Percentiles rank a stretch among this genome's conserved stretches.
phyloP scores from a whole-genome alignment of 2,329 filamentous ascomycete genomes.

The Sclerotinia minor region DNA sequence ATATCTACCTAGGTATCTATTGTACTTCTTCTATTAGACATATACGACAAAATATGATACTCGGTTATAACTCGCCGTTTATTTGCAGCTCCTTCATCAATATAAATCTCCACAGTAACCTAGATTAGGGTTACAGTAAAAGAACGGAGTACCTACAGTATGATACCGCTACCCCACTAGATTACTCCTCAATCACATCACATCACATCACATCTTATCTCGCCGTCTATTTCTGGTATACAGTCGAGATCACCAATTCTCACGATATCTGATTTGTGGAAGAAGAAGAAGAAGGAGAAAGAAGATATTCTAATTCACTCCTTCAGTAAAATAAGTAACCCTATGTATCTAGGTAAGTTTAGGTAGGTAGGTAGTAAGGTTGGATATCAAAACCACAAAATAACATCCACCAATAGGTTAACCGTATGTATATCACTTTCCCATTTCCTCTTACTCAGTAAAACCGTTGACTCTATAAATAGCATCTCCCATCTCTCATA shows the following conservation, averaged over 20 bases:
- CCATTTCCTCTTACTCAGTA: not conserved
- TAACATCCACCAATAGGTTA: not conserved
- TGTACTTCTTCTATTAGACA: not conserved
- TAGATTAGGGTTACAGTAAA: too few relatives aligned
- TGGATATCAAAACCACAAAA: not conserved
- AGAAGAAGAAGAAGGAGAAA: not conserved
- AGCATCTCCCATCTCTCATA: not conserved
- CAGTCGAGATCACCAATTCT: not conserved
- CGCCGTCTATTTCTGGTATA: not conserved
- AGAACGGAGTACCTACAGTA: too few relatives aligned
- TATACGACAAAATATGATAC: not conserved
- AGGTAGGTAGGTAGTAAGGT: not conserved
- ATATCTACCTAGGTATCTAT: too few relatives aligned
- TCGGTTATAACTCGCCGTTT: not conserved
- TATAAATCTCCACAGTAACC: not conserved
- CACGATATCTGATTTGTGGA: not conserved
- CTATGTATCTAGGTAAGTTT: too few relatives aligned
- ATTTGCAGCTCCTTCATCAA: not conserved
- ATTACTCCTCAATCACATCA: not conserved
- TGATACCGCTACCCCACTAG: constrained; percentile 2
- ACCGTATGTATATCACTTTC: not conserved
- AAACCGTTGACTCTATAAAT: constrained; percentile 1
- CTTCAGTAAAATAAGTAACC: not conserved
- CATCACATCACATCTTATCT: not conserved
- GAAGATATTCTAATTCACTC: not conserved